Conservation (phyloP, 768 basidiomycete species). For the Clavaria fumosa region DNA sequence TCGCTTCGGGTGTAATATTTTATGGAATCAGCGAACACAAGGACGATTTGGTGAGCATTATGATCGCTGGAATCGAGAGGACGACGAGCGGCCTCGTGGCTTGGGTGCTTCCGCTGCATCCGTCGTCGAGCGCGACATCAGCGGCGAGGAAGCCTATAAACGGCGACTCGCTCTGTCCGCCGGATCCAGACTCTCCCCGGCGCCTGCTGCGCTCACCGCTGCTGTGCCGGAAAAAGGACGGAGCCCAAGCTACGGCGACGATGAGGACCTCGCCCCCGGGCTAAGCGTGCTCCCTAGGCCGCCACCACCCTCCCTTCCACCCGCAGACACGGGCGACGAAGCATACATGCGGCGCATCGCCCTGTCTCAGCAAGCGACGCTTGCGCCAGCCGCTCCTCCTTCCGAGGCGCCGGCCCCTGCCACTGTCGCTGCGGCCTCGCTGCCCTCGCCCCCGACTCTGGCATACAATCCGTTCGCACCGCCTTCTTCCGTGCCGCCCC, state of each 20-base stretch:
- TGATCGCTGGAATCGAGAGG: constrained; percentile 40
- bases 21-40: constrained; percentile 12
- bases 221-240: no score
- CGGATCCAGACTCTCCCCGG: constrained; percentile 14
- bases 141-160: constrained; percentile 71
- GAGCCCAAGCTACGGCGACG: constrained; percentile 8
- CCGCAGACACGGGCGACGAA: constrained; percentile 45
- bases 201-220: constrained; percentile 14
- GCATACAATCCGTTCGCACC: constrained; percentile 64
- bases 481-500: constrained; percentile 41
- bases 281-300: neutral
- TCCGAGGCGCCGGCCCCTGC: constrained; percentile 14
- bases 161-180: constrained; percentile 56
- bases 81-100: constrained; percentile 26
- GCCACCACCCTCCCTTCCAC: neutral
- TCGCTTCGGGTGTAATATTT: constrained; percentile 1
- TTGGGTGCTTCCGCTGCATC: constrained; percentile 19
- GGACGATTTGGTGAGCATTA: constrained; percentile 35
- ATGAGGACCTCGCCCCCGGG: constrained; percentile 16
- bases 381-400: constrained; percentile 12
- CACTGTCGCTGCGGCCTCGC: constrained; percentile 8
- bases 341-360: constrained; percentile 49
- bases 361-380: constrained; percentile 28
- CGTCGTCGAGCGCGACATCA: constrained; percentile 29
- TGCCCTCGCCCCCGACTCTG: constrained; percentile 34